phyloP scores from a whole-genome alignment of 163 green algal genomes.

The Coccomyxa subellipsoidea region DNA sequence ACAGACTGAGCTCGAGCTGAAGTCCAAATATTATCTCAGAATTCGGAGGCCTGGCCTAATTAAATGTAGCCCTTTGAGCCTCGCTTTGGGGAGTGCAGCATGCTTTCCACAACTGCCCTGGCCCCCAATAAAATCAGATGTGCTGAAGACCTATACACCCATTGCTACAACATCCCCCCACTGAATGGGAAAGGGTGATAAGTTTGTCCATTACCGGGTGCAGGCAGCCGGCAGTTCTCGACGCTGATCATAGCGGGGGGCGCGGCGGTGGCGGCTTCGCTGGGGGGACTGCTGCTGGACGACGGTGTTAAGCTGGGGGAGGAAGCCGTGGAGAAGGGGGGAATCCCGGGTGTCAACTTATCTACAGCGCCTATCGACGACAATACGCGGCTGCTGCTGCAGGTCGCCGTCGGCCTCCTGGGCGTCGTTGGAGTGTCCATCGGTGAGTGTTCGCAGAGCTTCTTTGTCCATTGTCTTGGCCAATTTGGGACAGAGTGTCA shows the following conservation, averaged over 20 bases:
- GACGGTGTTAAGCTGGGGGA: slow-evolving; percentile 45
- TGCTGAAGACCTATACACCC: no score
- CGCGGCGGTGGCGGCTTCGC: slow-evolving; percentile 49
- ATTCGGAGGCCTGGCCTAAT: no score
- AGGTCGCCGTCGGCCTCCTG: slow-evolving; percentile 28
- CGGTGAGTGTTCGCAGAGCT: slow-evolving; percentile 12
- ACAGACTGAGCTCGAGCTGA: background rate
- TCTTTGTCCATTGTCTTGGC: background rate
- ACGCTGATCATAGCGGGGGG: slow-evolving; percentile 63
- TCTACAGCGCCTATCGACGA: slow-evolving; percentile 24
- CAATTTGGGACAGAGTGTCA: background rate
- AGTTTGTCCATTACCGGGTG: no score
- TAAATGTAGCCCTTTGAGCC: no score
- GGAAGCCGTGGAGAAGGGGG: background rate
- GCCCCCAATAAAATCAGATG: no score
- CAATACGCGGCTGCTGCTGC: slow-evolving; percentile 35
- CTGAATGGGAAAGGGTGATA: no score
- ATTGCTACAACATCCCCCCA: no score
- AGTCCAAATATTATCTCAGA: background rate
- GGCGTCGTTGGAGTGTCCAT: slow-evolving; percentile 26
- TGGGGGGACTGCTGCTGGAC: slow-evolving; percentile 65
- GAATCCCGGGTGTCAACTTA: background rate
- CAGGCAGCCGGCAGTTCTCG: slow-evolving; percentile 44
- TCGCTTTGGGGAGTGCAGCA: no score
- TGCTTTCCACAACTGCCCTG: no score